Conservation (phyloP, 2,329 filamentous ascomycete genomes). For the Fusarium neocosmosporiellum region DNA sequence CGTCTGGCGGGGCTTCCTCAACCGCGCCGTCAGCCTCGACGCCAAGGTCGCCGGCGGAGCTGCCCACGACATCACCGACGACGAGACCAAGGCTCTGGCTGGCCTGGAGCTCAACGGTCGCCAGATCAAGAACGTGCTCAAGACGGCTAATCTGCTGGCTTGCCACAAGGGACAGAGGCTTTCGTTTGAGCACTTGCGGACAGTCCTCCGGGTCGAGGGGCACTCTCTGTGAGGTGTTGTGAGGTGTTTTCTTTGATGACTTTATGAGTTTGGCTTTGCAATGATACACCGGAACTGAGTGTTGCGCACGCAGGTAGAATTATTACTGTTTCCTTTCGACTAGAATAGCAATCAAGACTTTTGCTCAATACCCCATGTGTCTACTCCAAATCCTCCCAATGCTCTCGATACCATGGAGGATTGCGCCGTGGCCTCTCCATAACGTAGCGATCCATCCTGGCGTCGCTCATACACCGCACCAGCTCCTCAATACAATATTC, state of each 20-base stretch:
- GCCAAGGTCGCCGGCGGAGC: slow-evolving; percentile 35
- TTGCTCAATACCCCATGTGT: neutral
- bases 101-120: slow-evolving; percentile 58
- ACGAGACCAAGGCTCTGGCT: slow-evolving; percentile 51
- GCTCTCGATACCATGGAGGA: neutral
- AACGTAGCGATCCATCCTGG: neutral
- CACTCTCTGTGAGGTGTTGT: slow-evolving; percentile 38
- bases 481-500: neutral
- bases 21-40: slow-evolving; percentile 41
- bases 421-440: neutral
- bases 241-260: neutral
- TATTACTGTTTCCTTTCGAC: neutral
- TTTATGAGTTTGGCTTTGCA: neutral
- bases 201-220: slow-evolving; percentile 47
- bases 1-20: slow-evolving; percentile 56
- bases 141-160: slow-evolving; percentile 49
- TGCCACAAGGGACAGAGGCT: slow-evolving; percentile 47
- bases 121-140: slow-evolving; percentile 63
- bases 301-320: neutral
- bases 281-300: neutral
- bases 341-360: neutral
- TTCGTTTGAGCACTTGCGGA: slow-evolving; percentile 43
- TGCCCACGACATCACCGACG: slow-evolving; percentile 47
- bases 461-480: neutral
- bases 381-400: neutral